These are phyloP conservation scores for Pleurotus tuoliensis DNA, from an alignment of 768 basidiomycete genomes.

Conservation along the genomic window DNA sequence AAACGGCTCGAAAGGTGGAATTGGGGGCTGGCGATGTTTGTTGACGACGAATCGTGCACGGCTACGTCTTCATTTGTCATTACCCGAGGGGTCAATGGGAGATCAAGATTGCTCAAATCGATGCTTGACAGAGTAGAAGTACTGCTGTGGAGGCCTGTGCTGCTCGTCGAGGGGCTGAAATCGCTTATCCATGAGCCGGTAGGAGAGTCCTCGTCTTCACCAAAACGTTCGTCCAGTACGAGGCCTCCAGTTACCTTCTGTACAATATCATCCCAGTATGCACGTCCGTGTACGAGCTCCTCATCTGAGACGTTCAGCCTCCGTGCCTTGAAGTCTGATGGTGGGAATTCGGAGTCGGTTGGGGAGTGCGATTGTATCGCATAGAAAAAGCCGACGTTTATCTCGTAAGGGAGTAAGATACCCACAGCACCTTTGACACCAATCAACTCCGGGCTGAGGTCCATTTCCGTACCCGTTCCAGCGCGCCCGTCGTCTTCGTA, in stretches of 20 bases:
- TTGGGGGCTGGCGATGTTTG: slow-evolving; percentile 14
- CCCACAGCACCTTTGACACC: slow-evolving; percentile 36
- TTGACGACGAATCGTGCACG: slow-evolving; percentile 30
- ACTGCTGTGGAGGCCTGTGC: slow-evolving; percentile 25
- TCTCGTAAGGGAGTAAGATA: slow-evolving; percentile 35
- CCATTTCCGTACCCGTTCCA: slow-evolving; percentile 10
- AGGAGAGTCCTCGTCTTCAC: slow-evolving; percentile 15
- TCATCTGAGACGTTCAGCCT: not conserved
- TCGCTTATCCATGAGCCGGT: slow-evolving; percentile 10
- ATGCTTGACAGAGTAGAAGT: slow-evolving; percentile 35
- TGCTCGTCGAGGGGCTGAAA: slow-evolving; percentile 15
- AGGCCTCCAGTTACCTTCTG: slow-evolving; percentile 12
- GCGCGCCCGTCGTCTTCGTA: slow-evolving; percentile 13
- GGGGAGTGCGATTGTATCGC: not conserved
- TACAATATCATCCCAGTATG: not conserved
- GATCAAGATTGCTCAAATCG: slow-evolving; percentile 39
- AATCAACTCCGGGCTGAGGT: slow-evolving; percentile 35
- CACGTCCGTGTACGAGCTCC: not conserved
- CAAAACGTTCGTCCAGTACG: slow-evolving; percentile 4
- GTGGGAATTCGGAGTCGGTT: slow-evolving; percentile 16
- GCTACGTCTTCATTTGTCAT: slow-evolving; percentile 33
- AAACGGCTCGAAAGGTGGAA: slow-evolving; percentile 22
- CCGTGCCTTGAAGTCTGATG: not conserved
- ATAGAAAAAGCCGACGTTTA: slow-evolving; percentile 35
- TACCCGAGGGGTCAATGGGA: slow-evolving; percentile 40